Evolutionary conservation across 345 rosid species (phyloP).

Genomic region (Anastatica hierochuntica): DNA sequence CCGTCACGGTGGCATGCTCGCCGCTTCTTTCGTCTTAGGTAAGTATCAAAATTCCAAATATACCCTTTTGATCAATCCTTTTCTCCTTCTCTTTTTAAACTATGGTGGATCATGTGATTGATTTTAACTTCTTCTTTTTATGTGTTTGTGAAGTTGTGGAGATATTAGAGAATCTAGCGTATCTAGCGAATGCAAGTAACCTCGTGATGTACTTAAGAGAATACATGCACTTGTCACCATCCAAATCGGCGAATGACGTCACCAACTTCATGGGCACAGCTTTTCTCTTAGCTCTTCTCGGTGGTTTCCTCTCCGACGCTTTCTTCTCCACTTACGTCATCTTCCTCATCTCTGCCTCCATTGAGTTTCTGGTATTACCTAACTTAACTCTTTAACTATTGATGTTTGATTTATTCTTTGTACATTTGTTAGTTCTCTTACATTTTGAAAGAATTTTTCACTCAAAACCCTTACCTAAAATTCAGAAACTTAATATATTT

Average conservation of each 20-base stretch:
- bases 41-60: not conserved
- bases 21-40: constrained; percentile 65
- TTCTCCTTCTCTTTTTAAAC: too few relatives aligned
- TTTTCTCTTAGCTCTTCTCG: constrained; percentile 69
- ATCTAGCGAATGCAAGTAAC: constrained; percentile 74
- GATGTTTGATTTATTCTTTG: too few relatives aligned
- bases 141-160: constrained; percentile 44
- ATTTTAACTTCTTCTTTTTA: not conserved
- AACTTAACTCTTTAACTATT: not conserved
- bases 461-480: too few relatives aligned
- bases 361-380: constrained; percentile 47
- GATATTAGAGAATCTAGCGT: constrained; percentile 83
- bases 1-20: constrained; percentile 68
- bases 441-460: too few relatives aligned
- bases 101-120: constrained; percentile 13
- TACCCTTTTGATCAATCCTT: not conserved
- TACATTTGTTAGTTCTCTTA: too few relatives aligned
- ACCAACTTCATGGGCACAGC: constrained; percentile 88
- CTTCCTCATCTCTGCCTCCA: constrained; percentile 52
- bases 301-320: constrained; percentile 76
- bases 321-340: constrained; percentile 52
- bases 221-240: constrained; percentile 61
- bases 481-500: too few relatives aligned
- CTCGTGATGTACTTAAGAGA: constrained; percentile 51
- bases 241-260: constrained; percentile 60